A percentile compares a stretch with the other conserved stretches of the same genome.
Evolutionary conservation across 2,329 filamentous ascomycete genomes (phyloP).

Genomic region (Atkinsonella texensis): DNA sequence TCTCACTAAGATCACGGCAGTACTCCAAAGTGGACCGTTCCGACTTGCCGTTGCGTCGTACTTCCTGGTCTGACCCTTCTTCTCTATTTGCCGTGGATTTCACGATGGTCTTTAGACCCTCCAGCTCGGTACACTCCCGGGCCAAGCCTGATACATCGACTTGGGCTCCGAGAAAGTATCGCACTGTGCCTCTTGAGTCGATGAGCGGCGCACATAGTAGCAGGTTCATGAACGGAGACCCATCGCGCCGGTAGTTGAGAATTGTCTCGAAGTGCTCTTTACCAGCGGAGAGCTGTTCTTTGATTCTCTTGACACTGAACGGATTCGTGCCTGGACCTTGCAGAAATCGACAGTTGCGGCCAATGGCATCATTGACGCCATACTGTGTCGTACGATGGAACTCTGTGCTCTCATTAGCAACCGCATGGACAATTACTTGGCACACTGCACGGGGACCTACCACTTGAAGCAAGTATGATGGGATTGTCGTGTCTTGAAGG

Average conservation of each 20-base stretch:
- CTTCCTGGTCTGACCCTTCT: background rate
- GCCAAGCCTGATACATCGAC: conserved; percentile 58
- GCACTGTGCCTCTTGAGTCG: conserved; percentile 51
- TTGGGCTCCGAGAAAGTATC: conserved; percentile 60
- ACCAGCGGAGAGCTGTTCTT: conserved; percentile 45
- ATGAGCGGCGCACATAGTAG: conserved; percentile 60
- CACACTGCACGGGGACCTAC: conserved; percentile 24
- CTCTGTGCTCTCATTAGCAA: conserved; percentile 30
- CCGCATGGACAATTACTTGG: no score
- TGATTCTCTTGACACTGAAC: conserved; percentile 47
- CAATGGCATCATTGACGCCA: conserved; percentile 58
- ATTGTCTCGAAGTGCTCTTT: conserved; percentile 62
- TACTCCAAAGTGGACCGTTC: no score
- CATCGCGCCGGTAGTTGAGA: conserved; percentile 66
- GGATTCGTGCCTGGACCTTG: conserved; percentile 61
- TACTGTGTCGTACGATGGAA: conserved; percentile 67
- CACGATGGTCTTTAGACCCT: conserved; percentile 32
- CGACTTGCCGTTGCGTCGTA: background rate
- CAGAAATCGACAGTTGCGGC: conserved; percentile 66
- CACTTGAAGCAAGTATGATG: conserved; percentile 66
- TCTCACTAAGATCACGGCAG: no score
- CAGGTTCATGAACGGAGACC: conserved; percentile 64
- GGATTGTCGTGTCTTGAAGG: conserved; percentile 62
- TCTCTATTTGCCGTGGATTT: background rate
- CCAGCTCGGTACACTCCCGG: conserved; percentile 53